Evolutionary conservation across 2,329 filamentous ascomycete genomes (phyloP), one percentile per base, ranked within the genome.

Genomic region (Cercospora canescens): DNA sequence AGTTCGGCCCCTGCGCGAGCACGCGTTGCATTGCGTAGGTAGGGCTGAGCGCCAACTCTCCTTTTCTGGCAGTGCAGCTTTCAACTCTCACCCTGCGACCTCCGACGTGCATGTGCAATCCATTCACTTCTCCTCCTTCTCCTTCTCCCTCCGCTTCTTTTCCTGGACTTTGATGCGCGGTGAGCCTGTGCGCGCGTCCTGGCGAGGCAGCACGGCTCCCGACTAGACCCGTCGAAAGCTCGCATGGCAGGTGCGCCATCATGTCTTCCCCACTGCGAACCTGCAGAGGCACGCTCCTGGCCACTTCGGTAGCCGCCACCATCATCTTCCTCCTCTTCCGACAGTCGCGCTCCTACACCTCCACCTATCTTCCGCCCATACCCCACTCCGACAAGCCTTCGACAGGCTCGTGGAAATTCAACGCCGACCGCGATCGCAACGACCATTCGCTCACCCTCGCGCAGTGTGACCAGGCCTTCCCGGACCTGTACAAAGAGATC

Each of bases 391-490:
- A 45, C 48, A 55, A 24, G 3, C 28, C 35, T 55, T 62, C 50
- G 12, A 35, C 48, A 8, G 39, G 45, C 60, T 39, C 48, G 32
- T 62, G 60, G 60, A 55, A 35, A 45, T 70, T 69, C 59, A 59
- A 68, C 8, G 71, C 67, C 32, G 65, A 68, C 32, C 70, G 73
- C 30, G 74, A 77, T 70, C 71, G 72, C 45, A 69, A 71, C 58
- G 72, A 77, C 55, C 72, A 77, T 56, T 71, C 72, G 5, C 71
- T 78, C 18, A 73, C 73, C 16, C 65, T 68, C 14, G 66, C 66
- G 35, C 76, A 78, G 70, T 78, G 76, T 57, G 60, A 70, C 32
- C 63, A 66, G 32, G 72, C 75, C 12, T 78, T 78, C 30, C 76
- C 76, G 11, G 66, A 74, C 30, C 71, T 78, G 12, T 78, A 76